Evolutionary conservation across 116 monocot species (phyloP), one percentile per base, ranked within the genome.

Genomic region (Posidonia oceanica): DNA sequence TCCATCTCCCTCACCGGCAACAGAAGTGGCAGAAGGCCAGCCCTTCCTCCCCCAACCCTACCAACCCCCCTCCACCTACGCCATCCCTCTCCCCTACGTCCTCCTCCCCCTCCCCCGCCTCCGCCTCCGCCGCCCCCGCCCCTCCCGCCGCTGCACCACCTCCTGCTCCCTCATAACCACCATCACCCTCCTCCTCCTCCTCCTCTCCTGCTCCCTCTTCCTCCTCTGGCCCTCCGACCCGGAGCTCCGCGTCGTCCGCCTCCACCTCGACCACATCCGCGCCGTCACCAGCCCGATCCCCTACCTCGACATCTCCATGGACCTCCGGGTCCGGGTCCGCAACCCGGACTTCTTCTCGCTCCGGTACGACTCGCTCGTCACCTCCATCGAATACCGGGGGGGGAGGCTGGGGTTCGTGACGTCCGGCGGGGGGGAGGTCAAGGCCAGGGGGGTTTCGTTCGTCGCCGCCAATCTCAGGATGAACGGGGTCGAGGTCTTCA

Each of bases 221-320:
- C 48, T 90, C 82, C 70, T 88, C 65, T 90, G 76, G 82, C 94
- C 94, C 22, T 85, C 91, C 70, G 76, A 85, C 48, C 94, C 87
- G 51, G 51, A 77, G 2, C 20, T 94, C 81, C 54, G 60, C 77
- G 55, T 91, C 76, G 63, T 72, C 54, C 87, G 87, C 74, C 57
- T 91, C 76, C 66, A 67, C 73, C 77, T 90, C 75, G 56, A 72
- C 56, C 79, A 52, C 75, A 59, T 85, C 78, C 76, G 36, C 39
- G 63, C 83, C 73, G 5, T 13, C 63, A 57, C 75, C 72, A 3
- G 22, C 52, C 83, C 81, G 15, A 2, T 59, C 68, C 72, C 69
- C 41, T 38, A 74, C 70, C 70, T 94, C 38, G 71, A 81, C 79
- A 39, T 94, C 63, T 71, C 74, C 64, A 59, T 90, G 14, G 66